Conservation (phyloP, 2,329 filamentous ascomycete species). For the Ophiostoma sp. region DNA sequence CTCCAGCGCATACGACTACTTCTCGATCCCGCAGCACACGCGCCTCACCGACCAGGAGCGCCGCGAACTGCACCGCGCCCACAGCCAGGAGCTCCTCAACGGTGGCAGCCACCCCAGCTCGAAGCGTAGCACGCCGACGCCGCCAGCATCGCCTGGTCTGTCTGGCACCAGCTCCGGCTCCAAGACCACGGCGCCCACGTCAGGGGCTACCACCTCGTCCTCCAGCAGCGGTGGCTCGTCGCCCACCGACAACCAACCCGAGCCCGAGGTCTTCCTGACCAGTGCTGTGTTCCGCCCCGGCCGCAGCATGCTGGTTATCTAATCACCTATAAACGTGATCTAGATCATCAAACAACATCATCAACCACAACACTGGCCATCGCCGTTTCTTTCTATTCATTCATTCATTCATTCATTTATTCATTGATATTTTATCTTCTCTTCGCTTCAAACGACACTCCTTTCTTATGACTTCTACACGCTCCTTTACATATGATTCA, state of each 20-base stretch:
- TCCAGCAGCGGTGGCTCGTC: conserved; percentile 22
- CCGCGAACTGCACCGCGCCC: conserved; percentile 43
- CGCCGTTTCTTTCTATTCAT: background rate
- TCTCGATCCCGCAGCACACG: conserved; percentile 25
- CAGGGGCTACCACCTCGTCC: background rate
- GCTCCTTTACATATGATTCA: conserved; percentile 18
- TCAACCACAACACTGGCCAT: background rate
- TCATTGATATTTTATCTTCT: background rate
- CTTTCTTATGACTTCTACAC: conserved; percentile 14
- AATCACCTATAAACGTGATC: background rate
- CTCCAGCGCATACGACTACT: conserved; percentile 18
- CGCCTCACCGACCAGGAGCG: conserved; percentile 35
- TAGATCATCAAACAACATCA: background rate
- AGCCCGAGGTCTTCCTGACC: conserved; percentile 42
- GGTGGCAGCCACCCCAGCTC: conserved; percentile 29
- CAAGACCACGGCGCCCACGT: conserved; percentile 11
- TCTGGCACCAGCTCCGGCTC: conserved; percentile 21
- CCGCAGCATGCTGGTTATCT: conserved; percentile 23
- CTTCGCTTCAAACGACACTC: conserved; percentile 1
- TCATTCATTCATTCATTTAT: background rate
- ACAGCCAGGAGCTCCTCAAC: conserved; percentile 48
- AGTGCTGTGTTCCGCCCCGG: conserved; percentile 46
- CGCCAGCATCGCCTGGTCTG: conserved; percentile 34
- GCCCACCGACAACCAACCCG: conserved; percentile 24
- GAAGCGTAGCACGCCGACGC: conserved; percentile 30